Conservation (phyloP, 2,329 filamentous ascomycete species). For the Diaporthe sp. region DNA sequence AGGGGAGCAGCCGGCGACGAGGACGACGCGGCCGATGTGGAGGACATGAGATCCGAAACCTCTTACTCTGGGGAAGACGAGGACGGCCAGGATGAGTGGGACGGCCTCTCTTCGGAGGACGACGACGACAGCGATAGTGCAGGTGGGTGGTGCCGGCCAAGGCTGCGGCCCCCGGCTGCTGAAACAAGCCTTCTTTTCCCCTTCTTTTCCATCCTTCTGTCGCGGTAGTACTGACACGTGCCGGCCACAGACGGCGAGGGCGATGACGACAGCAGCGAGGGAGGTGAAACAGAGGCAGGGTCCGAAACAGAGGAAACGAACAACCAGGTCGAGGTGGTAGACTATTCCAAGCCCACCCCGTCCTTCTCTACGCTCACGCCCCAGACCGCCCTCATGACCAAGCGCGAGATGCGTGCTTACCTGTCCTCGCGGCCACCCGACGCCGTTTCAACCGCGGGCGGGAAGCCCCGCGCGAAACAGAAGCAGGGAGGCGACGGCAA, state of each 20-base stretch:
- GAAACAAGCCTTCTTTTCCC: conserved; percentile 9
- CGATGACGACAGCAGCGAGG: conserved; percentile 46
- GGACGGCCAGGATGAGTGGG: conserved; percentile 69
- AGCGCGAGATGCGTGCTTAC: conserved; percentile 82
- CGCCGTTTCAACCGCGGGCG: conserved; percentile 39
- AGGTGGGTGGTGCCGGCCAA: conserved; percentile 31
- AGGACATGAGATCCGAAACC: conserved; percentile 40
- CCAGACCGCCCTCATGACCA: conserved; percentile 64
- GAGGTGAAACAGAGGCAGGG: conserved; percentile 44
- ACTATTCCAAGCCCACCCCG: conserved; percentile 63
- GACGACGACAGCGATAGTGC: conserved; percentile 47
- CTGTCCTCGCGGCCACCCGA: conserved; percentile 73
- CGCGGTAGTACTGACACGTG: conserved; percentile 19
- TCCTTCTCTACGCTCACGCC: conserved; percentile 49
- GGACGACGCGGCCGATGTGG: conserved; percentile 46
- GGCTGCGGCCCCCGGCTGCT: conserved; percentile 2
- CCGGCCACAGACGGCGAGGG: conserved; percentile 43
- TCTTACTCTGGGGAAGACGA: conserved; percentile 39
- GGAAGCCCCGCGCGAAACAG: conserved; percentile 44
- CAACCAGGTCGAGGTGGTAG: conserved; percentile 70
- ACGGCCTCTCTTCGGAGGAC: conserved; percentile 70
- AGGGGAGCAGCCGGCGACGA: conserved; percentile 49
- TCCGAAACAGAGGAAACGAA: conserved; percentile 41
- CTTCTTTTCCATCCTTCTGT: neutral
- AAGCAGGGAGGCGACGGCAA: conserved; percentile 42